These are phyloP conservation scores for Parathielavia hyrcaniae DNA, from an alignment of 495 filamentous ascomycete genomes.

Conservation along the genomic window DNA sequence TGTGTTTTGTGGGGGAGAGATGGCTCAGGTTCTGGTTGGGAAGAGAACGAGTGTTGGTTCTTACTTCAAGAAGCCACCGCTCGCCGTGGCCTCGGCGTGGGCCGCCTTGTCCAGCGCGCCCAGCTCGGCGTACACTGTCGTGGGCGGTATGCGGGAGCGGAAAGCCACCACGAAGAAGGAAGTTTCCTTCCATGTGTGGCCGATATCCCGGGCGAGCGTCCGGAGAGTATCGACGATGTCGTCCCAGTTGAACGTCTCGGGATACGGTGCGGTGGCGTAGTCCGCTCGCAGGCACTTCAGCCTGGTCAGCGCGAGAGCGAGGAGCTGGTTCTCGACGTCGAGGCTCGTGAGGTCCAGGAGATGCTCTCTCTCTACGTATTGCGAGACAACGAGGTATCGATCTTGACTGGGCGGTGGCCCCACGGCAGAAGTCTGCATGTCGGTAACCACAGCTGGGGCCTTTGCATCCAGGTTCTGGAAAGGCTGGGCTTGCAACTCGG, in stretches of 20 bases:
- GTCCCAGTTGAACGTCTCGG: slow-evolving; percentile 71
- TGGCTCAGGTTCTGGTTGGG: neutral
- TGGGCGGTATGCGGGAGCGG: slow-evolving; percentile 59
- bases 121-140: slow-evolving; percentile 55
- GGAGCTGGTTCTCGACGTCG: slow-evolving; percentile 54
- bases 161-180: slow-evolving; percentile 81
- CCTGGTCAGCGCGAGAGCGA: slow-evolving; percentile 63
- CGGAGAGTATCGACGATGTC: slow-evolving; percentile 53
- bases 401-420: neutral
- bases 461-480: slow-evolving; percentile 12
- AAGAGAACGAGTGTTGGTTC: too few relatives aligned
- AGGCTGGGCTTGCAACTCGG: slow-evolving; percentile 5
- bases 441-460: slow-evolving; percentile 5
- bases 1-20: slow-evolving; percentile 10
- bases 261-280: slow-evolving; percentile 72
- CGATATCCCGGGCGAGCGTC: slow-evolving; percentile 38
- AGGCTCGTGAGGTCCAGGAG: slow-evolving; percentile 64
- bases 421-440: neutral
- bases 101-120: slow-evolving; percentile 64
- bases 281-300: slow-evolving; percentile 56
- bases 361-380: slow-evolving; percentile 62
- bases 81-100: slow-evolving; percentile 67
- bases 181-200: slow-evolving; percentile 55
- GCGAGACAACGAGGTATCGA: slow-evolving; percentile 59
- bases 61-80: slow-evolving; percentile 77